Conservation (phyloP, 805 yeast species). For the Kluyveromyces lactis region DNA sequence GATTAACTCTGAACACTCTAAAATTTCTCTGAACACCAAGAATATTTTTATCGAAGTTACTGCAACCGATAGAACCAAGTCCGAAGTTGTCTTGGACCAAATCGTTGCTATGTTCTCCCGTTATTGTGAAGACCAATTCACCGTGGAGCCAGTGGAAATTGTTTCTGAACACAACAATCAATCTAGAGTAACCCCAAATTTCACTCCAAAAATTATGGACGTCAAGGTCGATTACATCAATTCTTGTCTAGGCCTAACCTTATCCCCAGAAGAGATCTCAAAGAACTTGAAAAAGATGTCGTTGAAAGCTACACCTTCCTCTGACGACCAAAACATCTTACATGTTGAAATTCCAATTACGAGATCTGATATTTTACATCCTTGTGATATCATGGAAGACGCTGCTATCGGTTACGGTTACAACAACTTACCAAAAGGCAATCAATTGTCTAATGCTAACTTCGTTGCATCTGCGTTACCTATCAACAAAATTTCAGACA, state of each 20-base stretch:
- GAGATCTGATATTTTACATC: slow-evolving; percentile 91
- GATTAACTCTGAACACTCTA: slow-evolving; percentile 86
- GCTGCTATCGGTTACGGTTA: slow-evolving; percentile 95
- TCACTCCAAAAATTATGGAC: slow-evolving; percentile 55
- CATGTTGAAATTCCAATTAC: slow-evolving; percentile 82
- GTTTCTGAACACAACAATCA: slow-evolving; percentile 73
- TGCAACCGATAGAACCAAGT: slow-evolving; percentile 91
- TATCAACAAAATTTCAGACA: slow-evolving; percentile 84
- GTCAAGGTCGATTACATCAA: slow-evolving; percentile 83
- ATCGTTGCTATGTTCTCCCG: slow-evolving; percentile 93
- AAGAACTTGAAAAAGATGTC: slow-evolving; percentile 74
- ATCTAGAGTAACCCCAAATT: slow-evolving; percentile 67
- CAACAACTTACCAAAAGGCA: slow-evolving; percentile 74
- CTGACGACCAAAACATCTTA: slow-evolving; percentile 33
- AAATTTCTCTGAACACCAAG: slow-evolving; percentile 74
- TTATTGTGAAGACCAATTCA: slow-evolving; percentile 73
- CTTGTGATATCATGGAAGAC: slow-evolving; percentile 98
- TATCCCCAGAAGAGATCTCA: slow-evolving; percentile 59
- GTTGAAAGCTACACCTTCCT: slow-evolving; percentile 50
- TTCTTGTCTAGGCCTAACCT: slow-evolving; percentile 81
- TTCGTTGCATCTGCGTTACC: slow-evolving; percentile 82
- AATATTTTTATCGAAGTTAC: slow-evolving; percentile 91
- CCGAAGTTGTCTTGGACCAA: slow-evolving; percentile 86
- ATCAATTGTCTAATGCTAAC: slow-evolving; percentile 68
- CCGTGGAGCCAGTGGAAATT: slow-evolving; percentile 83